Evolutionary conservation across 1,139 yeast species (phyloP), one percentile per base, ranked within the genome.

Genomic region (Diutina rugosa): DNA sequence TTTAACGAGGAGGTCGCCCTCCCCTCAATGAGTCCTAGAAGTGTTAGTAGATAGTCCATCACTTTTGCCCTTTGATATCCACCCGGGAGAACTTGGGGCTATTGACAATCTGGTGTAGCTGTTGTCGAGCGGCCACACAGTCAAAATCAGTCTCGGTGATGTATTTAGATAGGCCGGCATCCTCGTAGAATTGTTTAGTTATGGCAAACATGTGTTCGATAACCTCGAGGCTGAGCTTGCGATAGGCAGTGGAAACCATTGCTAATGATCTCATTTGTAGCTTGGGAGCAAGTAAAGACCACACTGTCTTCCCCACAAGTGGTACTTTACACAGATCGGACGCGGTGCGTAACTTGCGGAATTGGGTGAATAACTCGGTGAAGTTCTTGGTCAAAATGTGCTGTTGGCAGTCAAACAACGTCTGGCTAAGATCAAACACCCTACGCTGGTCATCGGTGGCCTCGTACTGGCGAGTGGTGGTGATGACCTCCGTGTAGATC

Each of bases 11-110:
- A 21, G 26, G 26, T 21, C 26, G 26, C 26, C 26, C 26, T 21
- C 26, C 26, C 4, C 26, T 21, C 35, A 32, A 32, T 32, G 10
- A 32, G 35, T 32, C 35, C 35, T 32, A 32, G 12, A 32, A 32
- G 9, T 10, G 35, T 32, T 32, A 32, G 35, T 32, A 32, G 35
- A 32, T 32, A 14, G n/a, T 41, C 10, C 14, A 26, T 65, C 67
- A 87, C 21, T 86, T 77, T 68, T 91, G 97, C 0, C 98, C 97
- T 72, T 90, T 91, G 59, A 91, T 90, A 66, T 91, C 97, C n/a
- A 91, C 84, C 65, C 80, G 86, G 59, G 75, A 79, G 61, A 79
- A 79, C 35, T 72, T 75, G 28, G 76, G 70, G 55, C 72, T 70
- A 56, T 76, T 73, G 18, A 79, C 72, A 8, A 72, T 63, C 6